A percentile compares a stretch with the other conserved stretches of the same genome.
These are phyloP conservation scores for Nemania abortiva DNA, from an alignment of 2,329 filamentous ascomycete genomes.

Conservation along the genomic window DNA sequence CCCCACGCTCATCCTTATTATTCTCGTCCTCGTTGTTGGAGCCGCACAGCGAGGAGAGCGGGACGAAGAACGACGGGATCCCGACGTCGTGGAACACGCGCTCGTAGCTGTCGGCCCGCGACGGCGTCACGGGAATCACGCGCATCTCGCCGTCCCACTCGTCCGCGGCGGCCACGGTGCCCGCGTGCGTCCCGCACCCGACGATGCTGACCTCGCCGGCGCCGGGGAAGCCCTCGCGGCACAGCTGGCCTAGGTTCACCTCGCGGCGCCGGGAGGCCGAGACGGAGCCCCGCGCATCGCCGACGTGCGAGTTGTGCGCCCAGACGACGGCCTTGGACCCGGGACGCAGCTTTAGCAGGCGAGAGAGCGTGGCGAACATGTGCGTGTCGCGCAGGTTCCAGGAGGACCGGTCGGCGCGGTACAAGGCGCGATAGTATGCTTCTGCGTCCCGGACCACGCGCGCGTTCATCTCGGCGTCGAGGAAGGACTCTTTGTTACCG, in stretches of 20 bases:
- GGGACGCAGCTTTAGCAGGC: constrained; percentile 51
- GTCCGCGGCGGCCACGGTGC: constrained; percentile 64
- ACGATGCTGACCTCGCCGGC: constrained; percentile 36
- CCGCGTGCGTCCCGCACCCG: constrained; percentile 63
- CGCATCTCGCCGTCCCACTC: constrained; percentile 64
- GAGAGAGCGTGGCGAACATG: constrained; percentile 61
- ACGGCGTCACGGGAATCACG: constrained; percentile 41
- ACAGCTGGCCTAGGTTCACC: constrained; percentile 65
- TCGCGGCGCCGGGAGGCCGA: constrained; percentile 58
- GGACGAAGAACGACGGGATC: background rate
- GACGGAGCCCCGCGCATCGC: constrained; percentile 58
- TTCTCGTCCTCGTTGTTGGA: background rate
- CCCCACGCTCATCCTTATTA: background rate
- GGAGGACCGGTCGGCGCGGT: background rate
- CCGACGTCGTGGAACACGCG: constrained; percentile 57
- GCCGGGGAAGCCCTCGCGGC: constrained; percentile 44
- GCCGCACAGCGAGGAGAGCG: background rate
- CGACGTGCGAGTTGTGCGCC: constrained; percentile 66
- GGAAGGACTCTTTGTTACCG: background rate
- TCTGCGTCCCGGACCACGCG: background rate
- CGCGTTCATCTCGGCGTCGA: background rate
- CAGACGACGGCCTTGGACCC: constrained; percentile 63
- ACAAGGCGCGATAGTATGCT: background rate
- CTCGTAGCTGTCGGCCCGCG: constrained; percentile 60
- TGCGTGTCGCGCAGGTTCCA: background rate